phyloP scores from a whole-genome alignment of 257 asterid species.

The Phtheirospermum japonicum region DNA sequence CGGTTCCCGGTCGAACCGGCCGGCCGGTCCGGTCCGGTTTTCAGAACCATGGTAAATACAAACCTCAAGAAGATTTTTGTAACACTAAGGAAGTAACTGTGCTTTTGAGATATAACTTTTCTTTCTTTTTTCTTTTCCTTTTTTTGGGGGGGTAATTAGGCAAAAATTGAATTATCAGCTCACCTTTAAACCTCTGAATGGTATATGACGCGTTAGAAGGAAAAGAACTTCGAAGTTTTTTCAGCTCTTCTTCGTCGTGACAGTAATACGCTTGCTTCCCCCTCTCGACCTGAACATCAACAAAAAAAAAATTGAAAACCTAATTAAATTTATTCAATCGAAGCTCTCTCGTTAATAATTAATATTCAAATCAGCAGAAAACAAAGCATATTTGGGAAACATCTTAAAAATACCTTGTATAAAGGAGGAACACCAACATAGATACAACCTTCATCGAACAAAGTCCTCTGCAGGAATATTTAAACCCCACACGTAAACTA shows the following conservation, averaged over 20 bases:
- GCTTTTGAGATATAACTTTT: background rate
- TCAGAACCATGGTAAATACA: no score
- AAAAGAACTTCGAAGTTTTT: constrained; percentile 58
- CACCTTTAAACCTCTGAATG: constrained; percentile 99
- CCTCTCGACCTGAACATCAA: constrained; percentile 73
- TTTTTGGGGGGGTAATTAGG: background rate
- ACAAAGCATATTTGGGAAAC: constrained; percentile 1
- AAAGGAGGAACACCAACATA: constrained; percentile 98
- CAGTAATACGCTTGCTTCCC: constrained; percentile 85
- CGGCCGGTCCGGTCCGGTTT: no score
- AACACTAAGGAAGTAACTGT: background rate
- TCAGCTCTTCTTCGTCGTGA: constrained; percentile 78
- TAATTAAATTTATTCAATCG: no score
- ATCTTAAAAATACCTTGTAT: constrained; percentile 60
- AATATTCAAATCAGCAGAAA: constrained; percentile 13
- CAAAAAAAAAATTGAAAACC: constrained; percentile 14
- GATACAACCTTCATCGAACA: constrained; percentile 91
- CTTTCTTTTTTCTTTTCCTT: background rate
- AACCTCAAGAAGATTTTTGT: background rate
- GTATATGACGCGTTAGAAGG: constrained; percentile 92
- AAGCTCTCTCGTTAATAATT: constrained; percentile 2
- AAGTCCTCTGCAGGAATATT: constrained; percentile 65
- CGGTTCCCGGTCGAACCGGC: no score
- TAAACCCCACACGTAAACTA: constrained; percentile 27
- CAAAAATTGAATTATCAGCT: constrained; percentile 1